Conservation (phyloP, 1,139 yeast species). For the Kodamaea alishanica region DNA sequence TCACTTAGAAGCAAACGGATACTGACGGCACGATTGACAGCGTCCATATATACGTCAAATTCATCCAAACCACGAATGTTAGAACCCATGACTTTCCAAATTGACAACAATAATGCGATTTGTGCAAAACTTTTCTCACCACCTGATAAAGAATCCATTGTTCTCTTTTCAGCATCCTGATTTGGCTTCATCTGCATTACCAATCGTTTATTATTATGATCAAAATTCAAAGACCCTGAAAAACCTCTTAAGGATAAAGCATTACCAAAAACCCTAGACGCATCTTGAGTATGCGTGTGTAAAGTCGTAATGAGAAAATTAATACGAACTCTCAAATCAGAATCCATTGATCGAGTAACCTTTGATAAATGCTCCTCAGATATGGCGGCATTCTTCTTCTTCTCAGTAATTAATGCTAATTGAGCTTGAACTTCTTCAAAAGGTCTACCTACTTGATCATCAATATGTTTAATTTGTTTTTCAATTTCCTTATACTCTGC, state of each 20-base stretch:
- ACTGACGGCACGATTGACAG: slow-evolving; percentile 80
- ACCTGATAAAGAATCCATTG: slow-evolving; percentile 85
- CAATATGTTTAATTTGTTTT: slow-evolving; percentile 36
- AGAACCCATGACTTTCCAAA: slow-evolving; percentile 92
- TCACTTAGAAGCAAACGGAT: slow-evolving; percentile 71
- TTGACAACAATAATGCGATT: slow-evolving; percentile 78
- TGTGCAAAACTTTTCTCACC: slow-evolving; percentile 97
- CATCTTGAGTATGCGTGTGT: slow-evolving; percentile 26
- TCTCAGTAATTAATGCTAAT: slow-evolving; percentile 22
- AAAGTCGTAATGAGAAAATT: slow-evolving; percentile 49
- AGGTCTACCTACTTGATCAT: slow-evolving; percentile 31
- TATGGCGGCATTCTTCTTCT: slow-evolving; percentile 28
- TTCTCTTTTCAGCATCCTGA: slow-evolving; percentile 55
- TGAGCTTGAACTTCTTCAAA: slow-evolving; percentile 39
- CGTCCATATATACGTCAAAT: slow-evolving; percentile 98
- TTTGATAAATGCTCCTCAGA: slow-evolving; percentile 22
- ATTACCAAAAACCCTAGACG: slow-evolving; percentile 47
- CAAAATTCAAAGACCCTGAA: slow-evolving; percentile 66
- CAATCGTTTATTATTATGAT: slow-evolving; percentile 48
- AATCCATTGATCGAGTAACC: slow-evolving; percentile 23
- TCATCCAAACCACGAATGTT: slow-evolving; percentile 89
- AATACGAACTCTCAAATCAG: slow-evolving; percentile 46
- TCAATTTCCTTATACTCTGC: slow-evolving; percentile 32
- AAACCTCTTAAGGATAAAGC: slow-evolving; percentile 69
- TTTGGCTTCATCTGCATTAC: slow-evolving; percentile 60